phyloP scores from a whole-genome alignment of 371 early-diverging fungal species.

The Mucor ambiguus region DNA sequence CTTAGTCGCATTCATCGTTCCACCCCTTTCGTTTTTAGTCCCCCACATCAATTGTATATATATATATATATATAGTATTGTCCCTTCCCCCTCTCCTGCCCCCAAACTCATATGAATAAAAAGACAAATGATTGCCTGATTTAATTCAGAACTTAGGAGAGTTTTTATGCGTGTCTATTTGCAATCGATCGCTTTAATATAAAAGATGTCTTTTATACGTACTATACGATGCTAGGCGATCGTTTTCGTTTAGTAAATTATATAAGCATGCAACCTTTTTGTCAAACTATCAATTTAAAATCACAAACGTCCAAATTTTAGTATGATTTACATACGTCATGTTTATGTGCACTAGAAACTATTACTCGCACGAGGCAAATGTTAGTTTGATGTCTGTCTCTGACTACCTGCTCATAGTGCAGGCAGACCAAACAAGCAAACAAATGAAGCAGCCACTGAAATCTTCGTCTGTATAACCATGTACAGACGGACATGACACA shows the following conservation, averaged over 20 bases:
- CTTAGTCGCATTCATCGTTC: not conserved
- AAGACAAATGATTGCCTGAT: not conserved
- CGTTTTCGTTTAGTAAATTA: not conserved
- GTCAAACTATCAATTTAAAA: not conserved
- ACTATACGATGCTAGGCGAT: not conserved
- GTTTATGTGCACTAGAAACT: not conserved
- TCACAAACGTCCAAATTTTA: not conserved
- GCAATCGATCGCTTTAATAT: constrained; percentile 4
- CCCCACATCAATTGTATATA: not conserved
- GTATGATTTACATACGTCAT: not conserved
- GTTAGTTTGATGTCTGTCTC: not conserved
- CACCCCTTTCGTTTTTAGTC: not conserved
- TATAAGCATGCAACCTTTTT: not conserved
- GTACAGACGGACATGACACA: not conserved
- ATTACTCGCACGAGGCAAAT: not conserved
- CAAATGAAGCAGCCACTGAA: not conserved
- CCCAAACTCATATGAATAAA: constrained; percentile 1
- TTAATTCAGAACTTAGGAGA: constrained; percentile 2
- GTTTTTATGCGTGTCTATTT: not conserved
- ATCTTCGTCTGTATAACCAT: not conserved
- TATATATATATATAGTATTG: not conserved
- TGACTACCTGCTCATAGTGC: not conserved
- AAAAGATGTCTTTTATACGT: not conserved
- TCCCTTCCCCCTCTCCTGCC: not conserved
- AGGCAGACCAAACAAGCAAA: not conserved